These are phyloP conservation scores for Umbellularia californica DNA, from an alignment of 164 flowering plant genomes.

Conservation along the genomic window DNA sequence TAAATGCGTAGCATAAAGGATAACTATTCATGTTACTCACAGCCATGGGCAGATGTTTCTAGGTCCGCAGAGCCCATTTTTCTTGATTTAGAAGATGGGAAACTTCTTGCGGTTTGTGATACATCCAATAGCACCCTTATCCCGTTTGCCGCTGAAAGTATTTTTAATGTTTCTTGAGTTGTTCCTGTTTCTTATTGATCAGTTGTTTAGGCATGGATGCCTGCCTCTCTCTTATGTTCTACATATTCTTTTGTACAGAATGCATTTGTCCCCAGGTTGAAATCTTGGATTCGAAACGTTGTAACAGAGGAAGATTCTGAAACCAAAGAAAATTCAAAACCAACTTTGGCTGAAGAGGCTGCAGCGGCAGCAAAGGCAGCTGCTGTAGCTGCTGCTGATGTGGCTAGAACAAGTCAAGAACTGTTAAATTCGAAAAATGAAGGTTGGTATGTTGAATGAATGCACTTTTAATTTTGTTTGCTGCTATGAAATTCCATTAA, in stretches of 20 bases:
- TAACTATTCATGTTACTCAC: neutral
- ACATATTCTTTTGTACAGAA: conserved; percentile 42
- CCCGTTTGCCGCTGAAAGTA: neutral
- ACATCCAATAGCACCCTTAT: neutral
- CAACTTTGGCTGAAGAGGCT: conserved; percentile 78
- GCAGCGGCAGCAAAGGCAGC: conserved; percentile 93
- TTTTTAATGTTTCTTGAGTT: neutral
- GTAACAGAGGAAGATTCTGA: conserved; percentile 47
- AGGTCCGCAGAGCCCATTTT: too few species aligned
- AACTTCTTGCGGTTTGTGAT: neutral
- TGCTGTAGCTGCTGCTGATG: conserved; percentile 87
- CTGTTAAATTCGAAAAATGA: conserved; percentile 63
- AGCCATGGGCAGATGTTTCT: too few species aligned
- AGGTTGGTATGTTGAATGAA: conserved; percentile 35
- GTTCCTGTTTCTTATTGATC: neutral
- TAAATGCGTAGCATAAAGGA: neutral
- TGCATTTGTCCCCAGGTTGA: conserved; percentile 66
- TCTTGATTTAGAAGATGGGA: too few species aligned
- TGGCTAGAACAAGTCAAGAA: conserved; percentile 85
- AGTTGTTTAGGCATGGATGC: neutral
- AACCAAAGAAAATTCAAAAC: conserved; percentile 41
- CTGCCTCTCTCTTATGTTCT: too few species aligned
- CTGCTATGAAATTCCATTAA: neutral
- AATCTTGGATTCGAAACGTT: conserved; percentile 90
- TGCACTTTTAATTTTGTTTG: neutral